Conservation (phyloP, 345 rosid genomes). For the Lenwebbia sp. region DNA sequence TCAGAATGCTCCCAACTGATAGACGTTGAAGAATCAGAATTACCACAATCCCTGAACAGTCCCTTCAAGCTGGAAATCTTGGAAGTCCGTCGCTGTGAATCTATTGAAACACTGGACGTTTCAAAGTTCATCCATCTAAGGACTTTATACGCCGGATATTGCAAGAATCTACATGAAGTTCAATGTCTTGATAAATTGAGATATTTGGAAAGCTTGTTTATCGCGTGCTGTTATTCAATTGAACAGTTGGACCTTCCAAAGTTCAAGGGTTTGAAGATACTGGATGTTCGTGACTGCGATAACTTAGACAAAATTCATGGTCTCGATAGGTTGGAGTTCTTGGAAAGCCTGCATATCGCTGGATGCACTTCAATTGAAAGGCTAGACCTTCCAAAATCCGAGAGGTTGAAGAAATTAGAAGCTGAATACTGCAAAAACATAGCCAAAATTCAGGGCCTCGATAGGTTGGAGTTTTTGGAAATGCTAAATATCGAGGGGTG, state of each 20-base stretch:
- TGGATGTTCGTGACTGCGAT: rapidly evolving
- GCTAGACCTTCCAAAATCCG: no score
- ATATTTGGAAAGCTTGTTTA: background rate
- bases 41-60: background rate
- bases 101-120: background rate
- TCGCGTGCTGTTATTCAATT: no score
- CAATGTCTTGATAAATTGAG: background rate
- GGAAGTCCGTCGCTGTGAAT: rapidly evolving
- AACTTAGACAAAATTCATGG: no score
- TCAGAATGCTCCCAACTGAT: background rate
- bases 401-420: no score
- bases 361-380: no score
- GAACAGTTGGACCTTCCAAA: no score
- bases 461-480: no score
- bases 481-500: no score
- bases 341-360: no score
- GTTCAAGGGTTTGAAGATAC: rapidly evolving
- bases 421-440: rapidly evolving
- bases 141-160: rapidly evolving
- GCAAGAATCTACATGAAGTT: background rate
- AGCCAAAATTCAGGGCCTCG: no score
- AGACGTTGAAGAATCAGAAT: background rate
- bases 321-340: no score
- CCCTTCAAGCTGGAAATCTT: background rate
- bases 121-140: background rate